Evolutionary conservation across 2,329 filamentous ascomycete species (phyloP).

Genomic region (Ramichloridium luteum): DNA sequence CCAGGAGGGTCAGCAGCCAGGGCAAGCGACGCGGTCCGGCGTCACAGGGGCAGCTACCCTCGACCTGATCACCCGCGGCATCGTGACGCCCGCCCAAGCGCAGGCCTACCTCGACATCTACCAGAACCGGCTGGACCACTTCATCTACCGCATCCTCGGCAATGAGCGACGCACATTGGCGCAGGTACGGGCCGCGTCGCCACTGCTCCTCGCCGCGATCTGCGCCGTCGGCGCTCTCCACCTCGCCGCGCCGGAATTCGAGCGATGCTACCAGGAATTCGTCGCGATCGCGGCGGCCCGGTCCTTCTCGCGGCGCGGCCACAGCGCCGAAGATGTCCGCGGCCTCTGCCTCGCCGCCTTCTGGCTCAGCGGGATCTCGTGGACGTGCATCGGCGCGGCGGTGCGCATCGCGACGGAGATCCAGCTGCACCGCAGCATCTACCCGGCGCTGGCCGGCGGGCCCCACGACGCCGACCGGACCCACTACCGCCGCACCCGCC

Average conservation of each 20-base stretch:
- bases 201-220: slow-evolving; percentile 24
- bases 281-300: slow-evolving; percentile 17
- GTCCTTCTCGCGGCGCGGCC: slow-evolving; percentile 19
- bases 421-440: slow-evolving; percentile 28
- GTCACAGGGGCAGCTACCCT: slow-evolving; percentile 14
- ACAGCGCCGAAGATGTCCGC: slow-evolving; percentile 21
- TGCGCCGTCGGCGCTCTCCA: slow-evolving; percentile 26
- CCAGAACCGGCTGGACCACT: slow-evolving; percentile 23
- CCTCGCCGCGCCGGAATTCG: slow-evolving; percentile 18
- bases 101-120: slow-evolving; percentile 22
- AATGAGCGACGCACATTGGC: slow-evolving; percentile 18
- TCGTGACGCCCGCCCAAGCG: slow-evolving; percentile 19
- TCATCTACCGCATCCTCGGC: slow-evolving; percentile 23
- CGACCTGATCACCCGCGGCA: slow-evolving; percentile 19
- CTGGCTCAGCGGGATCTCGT: slow-evolving; percentile 26
- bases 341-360: slow-evolving; percentile 29
- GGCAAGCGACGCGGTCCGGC: not conserved
- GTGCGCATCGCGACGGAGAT: slow-evolving; percentile 30
- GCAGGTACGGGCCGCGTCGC: slow-evolving; percentile 21
- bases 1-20: slow-evolving; percentile 7
- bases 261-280: slow-evolving; percentile 23
- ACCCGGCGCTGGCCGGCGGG: slow-evolving; percentile 23
- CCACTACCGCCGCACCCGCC: slow-evolving; percentile 25
- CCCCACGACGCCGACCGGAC: too few species aligned
- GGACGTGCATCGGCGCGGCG: slow-evolving; percentile 21